phyloP scores from a whole-genome alignment of 1,284 basidiomycete species.

The Volvariella surrecta region DNA sequence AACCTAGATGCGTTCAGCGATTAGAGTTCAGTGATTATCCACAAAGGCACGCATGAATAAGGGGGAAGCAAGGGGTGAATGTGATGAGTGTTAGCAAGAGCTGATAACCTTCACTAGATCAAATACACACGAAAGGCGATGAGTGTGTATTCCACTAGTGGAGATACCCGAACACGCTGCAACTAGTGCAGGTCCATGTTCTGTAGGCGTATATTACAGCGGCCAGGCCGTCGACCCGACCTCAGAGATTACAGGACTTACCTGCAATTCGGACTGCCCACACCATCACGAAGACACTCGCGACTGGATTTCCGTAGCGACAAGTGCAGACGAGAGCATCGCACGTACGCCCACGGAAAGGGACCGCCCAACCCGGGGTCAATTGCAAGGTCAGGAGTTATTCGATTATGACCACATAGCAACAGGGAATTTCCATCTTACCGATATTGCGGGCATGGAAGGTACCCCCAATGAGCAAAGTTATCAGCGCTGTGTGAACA shows the following conservation, averaged over 20 bases:
- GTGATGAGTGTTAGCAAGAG: not conserved
- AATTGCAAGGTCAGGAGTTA: not conserved
- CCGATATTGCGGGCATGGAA: conserved; percentile 54
- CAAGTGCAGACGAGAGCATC: not conserved
- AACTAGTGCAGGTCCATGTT: too few species aligned
- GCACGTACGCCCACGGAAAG: not conserved
- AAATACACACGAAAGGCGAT: too few species aligned
- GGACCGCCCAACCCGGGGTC: not conserved
- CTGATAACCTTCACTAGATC: too few species aligned
- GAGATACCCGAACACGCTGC: too few species aligned
- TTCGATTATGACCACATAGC: not conserved
- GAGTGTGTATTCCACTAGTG: too few species aligned
- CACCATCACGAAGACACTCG: conserved; percentile 52
- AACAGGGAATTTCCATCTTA: conserved; percentile 10
- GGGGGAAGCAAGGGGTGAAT: too few species aligned
- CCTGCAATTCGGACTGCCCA: conserved; percentile 54
- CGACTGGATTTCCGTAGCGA: conserved; percentile 22
- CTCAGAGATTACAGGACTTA: conserved; percentile 11
- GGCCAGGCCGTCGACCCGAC: too few species aligned
- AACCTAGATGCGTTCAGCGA: conserved; percentile 30
- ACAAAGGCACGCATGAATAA: too few species aligned
- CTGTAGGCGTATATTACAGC: too few species aligned
- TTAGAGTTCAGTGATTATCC: not conserved
- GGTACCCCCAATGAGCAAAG: conserved; percentile 42
- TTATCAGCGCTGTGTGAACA: conserved; percentile 35